Conservation (phyloP, 2,329 filamentous ascomycete species). For the Xylaria sp. region DNA sequence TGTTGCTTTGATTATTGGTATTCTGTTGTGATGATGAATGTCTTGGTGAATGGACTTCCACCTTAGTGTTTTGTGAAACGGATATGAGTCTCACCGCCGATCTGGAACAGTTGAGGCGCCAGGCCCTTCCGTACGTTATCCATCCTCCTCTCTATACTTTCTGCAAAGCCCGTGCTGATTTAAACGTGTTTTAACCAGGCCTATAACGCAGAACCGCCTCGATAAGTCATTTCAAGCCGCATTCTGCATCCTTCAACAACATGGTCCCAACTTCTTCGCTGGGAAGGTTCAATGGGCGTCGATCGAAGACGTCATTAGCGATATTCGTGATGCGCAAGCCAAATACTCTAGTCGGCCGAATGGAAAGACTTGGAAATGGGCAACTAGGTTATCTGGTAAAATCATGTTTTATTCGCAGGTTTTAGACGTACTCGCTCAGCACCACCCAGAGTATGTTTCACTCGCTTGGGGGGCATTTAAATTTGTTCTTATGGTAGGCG, state of each 20-base stretch:
- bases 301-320: background rate
- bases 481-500: constrained; percentile 13
- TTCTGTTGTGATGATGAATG: background rate
- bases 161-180: background rate
- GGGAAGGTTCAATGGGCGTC: background rate
- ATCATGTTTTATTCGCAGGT: background rate
- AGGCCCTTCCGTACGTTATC: background rate
- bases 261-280: background rate
- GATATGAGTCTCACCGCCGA: background rate
- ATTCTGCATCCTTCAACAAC: background rate
- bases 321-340: background rate
- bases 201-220: background rate
- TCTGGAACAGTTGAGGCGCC: background rate
- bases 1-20: background rate
- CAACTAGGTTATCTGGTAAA: background rate
- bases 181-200: background rate
- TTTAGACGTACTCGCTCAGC: constrained; percentile 26
- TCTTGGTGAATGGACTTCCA: background rate
- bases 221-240: background rate
- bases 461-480: constrained; percentile 21
- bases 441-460: constrained; percentile 25
- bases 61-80: background rate
- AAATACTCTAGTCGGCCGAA: background rate
- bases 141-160: background rate
- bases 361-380: constrained; percentile 4